These are phyloP conservation scores for Thymus quinquecostatus DNA, from an alignment of 257 asterid genomes.

Conservation along the genomic window DNA sequence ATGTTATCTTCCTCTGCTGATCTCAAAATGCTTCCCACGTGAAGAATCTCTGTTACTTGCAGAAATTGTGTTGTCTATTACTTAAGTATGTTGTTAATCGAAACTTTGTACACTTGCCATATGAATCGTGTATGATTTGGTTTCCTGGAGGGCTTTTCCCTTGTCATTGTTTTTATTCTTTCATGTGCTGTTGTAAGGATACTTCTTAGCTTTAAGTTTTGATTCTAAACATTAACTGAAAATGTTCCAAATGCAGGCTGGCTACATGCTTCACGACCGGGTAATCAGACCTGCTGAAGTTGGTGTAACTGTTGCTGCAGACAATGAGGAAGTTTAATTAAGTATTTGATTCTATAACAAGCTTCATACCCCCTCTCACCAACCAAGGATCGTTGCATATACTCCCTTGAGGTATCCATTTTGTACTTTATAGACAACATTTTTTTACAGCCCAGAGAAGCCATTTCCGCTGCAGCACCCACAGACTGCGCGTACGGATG, in stretches of 20 bases:
- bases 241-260: conserved; percentile 47
- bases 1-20: not conserved
- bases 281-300: conserved; percentile 88
- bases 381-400: not conserved
- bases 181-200: too few relatives aligned
- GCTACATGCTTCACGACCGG: conserved; percentile 77
- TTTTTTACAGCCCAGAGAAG: not conserved
- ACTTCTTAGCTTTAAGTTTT: not conserved
- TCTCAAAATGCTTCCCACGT: not conserved
- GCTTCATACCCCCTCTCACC: not conserved
- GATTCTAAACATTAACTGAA: not conserved
- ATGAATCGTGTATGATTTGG: too few relatives aligned
- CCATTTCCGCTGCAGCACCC: not conserved
- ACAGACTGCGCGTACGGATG: not conserved
- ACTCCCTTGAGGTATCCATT: not conserved
- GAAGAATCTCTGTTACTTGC: not conserved
- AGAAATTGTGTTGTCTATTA: not conserved
- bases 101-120: too few relatives aligned
- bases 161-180: too few relatives aligned
- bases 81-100: too few relatives aligned
- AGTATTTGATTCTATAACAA: conserved; percentile 10
- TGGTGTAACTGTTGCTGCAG: conserved; percentile 62
- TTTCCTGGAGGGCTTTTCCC: too few relatives aligned
- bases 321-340: conserved; percentile 35
- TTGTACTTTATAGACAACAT: not conserved